phyloP scores from a whole-genome alignment of 1,139 yeast genomes.

The Yamadazyma blattariae region DNA sequence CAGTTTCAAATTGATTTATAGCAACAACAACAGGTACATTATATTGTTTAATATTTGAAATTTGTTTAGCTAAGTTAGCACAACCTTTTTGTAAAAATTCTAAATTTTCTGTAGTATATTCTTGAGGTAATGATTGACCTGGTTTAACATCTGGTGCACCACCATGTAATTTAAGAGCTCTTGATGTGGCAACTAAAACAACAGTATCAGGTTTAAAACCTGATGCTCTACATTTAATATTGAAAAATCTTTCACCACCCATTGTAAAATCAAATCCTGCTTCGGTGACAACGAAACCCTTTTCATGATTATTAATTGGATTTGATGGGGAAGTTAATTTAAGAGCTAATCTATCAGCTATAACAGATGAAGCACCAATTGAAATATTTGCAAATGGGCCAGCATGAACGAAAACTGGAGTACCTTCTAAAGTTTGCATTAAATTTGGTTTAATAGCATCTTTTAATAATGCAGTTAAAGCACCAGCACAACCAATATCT shows the following conservation, averaged over 20 bases:
- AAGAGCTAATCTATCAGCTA: constrained; percentile 73
- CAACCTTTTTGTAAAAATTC: constrained; percentile 64
- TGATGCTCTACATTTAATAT: constrained; percentile 75
- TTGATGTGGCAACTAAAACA: constrained; percentile 74
- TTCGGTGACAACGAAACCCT: constrained; percentile 77
- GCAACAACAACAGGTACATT: constrained; percentile 81
- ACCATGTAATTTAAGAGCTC: constrained; percentile 80
- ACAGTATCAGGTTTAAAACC: constrained; percentile 72
- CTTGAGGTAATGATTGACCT: constrained; percentile 70
- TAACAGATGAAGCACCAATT: constrained; percentile 79
- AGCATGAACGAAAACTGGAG: constrained; percentile 82
- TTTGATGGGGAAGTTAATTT: constrained; percentile 54
- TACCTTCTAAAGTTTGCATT: constrained; percentile 84
- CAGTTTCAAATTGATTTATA: constrained; percentile 71
- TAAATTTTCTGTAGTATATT: constrained; percentile 64
- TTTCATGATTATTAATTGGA: constrained; percentile 39
- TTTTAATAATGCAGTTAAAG: constrained; percentile 71
- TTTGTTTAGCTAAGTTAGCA: constrained; percentile 73
- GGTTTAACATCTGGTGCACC: constrained; percentile 86
- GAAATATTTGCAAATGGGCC: constrained; percentile 88
- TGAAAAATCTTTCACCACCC: constrained; percentile 86
- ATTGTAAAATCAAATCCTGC: constrained; percentile 86
- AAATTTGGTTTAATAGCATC: constrained; percentile 82
- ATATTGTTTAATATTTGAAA: constrained; percentile 64
- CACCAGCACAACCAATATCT: constrained; percentile 80